Percentiles rank a stretch among this genome's conserved stretches.
Evolutionary conservation across 495 filamentous ascomycete genomes (phyloP).

Genomic region (Penicillium antarcticum): DNA sequence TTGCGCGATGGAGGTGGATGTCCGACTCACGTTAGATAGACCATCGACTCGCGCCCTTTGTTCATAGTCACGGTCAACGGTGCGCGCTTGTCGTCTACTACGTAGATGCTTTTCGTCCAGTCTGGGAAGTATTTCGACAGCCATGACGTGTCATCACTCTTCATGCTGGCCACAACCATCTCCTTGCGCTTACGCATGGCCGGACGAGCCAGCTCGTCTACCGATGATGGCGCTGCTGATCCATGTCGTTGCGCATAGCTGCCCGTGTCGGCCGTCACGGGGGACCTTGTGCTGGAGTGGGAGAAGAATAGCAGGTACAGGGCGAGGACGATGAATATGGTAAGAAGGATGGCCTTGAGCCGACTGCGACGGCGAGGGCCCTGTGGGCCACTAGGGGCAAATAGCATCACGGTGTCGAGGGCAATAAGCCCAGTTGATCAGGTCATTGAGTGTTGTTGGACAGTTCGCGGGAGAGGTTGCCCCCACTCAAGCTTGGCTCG

Average conservation of each 20-base stretch:
- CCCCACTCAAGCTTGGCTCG: too few species aligned
- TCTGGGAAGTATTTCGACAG: slow-evolving; percentile 46
- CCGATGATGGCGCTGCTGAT: slow-evolving; percentile 10
- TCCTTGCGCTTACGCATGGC: slow-evolving; percentile 31
- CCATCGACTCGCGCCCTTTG: slow-evolving; percentile 59
- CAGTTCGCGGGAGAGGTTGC: not conserved
- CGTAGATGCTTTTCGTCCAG: slow-evolving; percentile 50
- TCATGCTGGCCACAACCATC: slow-evolving; percentile 54
- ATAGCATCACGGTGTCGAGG: slow-evolving; percentile 30
- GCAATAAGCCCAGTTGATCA: slow-evolving; percentile 7
- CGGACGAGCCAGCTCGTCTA: slow-evolving; percentile 30
- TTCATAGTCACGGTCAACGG: slow-evolving; percentile 46
- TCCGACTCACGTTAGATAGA: slow-evolving; percentile 54
- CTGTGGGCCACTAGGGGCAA: slow-evolving; percentile 35
- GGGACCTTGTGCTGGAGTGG: slow-evolving; percentile 4
- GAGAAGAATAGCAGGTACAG: slow-evolving; percentile 42
- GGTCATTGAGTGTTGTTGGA: slow-evolving; percentile 4
- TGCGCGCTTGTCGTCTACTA: slow-evolving; percentile 46
- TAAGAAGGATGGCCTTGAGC: slow-evolving; percentile 40
- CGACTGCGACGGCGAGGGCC: slow-evolving; percentile 42
- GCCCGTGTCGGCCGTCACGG: slow-evolving; percentile 14
- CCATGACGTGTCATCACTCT: slow-evolving; percentile 55
- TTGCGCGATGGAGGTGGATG: not conserved
- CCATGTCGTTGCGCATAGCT: slow-evolving; percentile 21
- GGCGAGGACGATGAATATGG: slow-evolving; percentile 37